phyloP scores from a whole-genome alignment of 2,329 filamentous ascomycete genomes.

The Fusarium pseudoanthophilum region DNA sequence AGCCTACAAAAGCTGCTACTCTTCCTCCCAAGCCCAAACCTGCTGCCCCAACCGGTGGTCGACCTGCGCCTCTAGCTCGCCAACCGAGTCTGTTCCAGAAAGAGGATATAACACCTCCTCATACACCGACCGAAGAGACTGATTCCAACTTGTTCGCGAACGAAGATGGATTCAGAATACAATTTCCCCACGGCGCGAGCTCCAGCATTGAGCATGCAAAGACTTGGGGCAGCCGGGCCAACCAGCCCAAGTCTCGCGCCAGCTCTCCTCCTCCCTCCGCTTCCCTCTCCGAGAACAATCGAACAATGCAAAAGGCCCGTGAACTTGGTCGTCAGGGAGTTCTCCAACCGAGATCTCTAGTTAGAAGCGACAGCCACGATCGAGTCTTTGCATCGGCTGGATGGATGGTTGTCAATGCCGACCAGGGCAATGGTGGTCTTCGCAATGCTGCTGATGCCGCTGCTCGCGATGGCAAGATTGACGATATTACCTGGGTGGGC shows the following conservation, averaged over 20 bases:
- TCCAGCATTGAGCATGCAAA: conserved; percentile 77
- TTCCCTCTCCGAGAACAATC: conserved; percentile 76
- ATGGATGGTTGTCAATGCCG: conserved; percentile 85
- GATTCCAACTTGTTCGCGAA: conserved; percentile 64
- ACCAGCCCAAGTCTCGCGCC: conserved; percentile 82
- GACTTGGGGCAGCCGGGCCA: conserved; percentile 78
- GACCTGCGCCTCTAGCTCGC: conserved; percentile 46
- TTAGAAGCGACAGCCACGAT: conserved; percentile 72
- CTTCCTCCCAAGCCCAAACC: conserved; percentile 8
- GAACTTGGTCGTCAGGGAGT: conserved; percentile 68
- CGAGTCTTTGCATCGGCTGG: conserved; percentile 78
- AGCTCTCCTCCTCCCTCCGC: conserved; percentile 79
- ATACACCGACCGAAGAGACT: conserved; percentile 62
- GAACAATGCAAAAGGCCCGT: conserved; percentile 66
- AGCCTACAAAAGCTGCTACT: conserved; percentile 1
- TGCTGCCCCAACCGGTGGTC: conserved; percentile 28
- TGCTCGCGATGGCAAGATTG: conserved; percentile 72
- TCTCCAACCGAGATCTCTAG: conserved; percentile 62
- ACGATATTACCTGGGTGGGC: conserved; percentile 89
- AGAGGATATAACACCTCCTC: conserved; percentile 63
- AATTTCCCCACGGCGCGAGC: conserved; percentile 63
- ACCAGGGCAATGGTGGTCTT: conserved; percentile 92
- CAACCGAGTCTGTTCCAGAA: conserved; percentile 66
- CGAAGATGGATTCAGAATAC: conserved; percentile 67
- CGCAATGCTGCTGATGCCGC: conserved; percentile 88